Conservation (phyloP, 306 rosid genomes). For the Cucurbita argyrosperma region DNA sequence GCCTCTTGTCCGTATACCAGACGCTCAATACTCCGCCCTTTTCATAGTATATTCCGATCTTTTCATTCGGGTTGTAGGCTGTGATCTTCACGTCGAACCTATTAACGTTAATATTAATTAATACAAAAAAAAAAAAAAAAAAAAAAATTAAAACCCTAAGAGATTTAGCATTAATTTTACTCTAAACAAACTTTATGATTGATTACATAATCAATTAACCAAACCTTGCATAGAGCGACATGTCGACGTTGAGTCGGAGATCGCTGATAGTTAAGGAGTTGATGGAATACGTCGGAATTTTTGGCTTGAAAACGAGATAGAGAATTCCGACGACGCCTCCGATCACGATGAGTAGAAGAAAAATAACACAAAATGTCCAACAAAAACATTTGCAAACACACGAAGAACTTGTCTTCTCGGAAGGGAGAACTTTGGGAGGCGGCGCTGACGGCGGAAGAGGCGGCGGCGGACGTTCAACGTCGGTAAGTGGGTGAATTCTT, state of each 20-base stretch:
- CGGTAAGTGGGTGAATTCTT: slow-evolving; percentile 50
- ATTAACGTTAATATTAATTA: not conserved
- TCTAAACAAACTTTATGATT: not conserved
- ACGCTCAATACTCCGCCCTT: slow-evolving; percentile 62
- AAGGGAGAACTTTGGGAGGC: slow-evolving; percentile 27
- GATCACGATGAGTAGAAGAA: slow-evolving; percentile 31
- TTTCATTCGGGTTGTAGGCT: slow-evolving; percentile 61
- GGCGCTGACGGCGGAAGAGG: slow-evolving; percentile 17
- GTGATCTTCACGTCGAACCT: slow-evolving; percentile 62
- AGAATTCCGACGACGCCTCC: slow-evolving; percentile 46
- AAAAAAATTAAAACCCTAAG: no score
- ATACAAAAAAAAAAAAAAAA: no score
- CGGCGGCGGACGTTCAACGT: slow-evolving; percentile 16
- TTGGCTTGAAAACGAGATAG: slow-evolving; percentile 64
- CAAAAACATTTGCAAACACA: slow-evolving; percentile 48
- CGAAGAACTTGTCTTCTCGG: slow-evolving; percentile 18
- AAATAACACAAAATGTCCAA: slow-evolving; percentile 38
- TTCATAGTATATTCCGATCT: slow-evolving; percentile 74
- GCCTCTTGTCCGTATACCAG: slow-evolving; percentile 49
- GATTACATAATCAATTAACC: not conserved
- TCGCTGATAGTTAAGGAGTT: slow-evolving; percentile 44
- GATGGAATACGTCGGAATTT: slow-evolving; percentile 64
- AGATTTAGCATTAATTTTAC: no score
- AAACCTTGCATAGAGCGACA: slow-evolving; percentile 45
- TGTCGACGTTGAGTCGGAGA: slow-evolving; percentile 49